phyloP scores from a whole-genome alignment of 2,329 filamentous ascomycete species.

The Pyricularia pennisetigena region DNA sequence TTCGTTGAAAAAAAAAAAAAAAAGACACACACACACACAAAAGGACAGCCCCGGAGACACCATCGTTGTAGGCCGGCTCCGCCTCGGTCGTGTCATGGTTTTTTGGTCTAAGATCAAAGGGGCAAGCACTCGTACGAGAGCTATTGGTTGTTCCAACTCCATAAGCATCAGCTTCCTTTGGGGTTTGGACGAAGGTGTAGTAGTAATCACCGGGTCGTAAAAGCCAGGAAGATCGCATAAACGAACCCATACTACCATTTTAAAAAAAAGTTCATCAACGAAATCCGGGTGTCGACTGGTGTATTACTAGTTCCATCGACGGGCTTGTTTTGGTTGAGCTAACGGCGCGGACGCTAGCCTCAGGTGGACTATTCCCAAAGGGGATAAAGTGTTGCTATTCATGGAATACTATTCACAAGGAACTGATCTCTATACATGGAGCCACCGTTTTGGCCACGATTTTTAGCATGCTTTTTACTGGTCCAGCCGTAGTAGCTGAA shows the following conservation, averaged over 20 bases:
- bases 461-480: neutral
- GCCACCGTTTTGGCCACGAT: neutral
- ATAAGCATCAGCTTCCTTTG: neutral
- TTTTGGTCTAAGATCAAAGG: neutral
- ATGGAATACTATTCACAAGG: neutral
- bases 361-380: neutral
- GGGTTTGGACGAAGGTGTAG: neutral
- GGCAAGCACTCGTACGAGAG: neutral
- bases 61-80: neutral
- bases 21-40: too few species aligned
- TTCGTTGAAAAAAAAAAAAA: neutral
- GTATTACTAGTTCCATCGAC: neutral
- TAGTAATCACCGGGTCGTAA: neutral
- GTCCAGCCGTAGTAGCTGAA: neutral
- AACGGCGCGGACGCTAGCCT: neutral
- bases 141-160: neutral
- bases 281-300: neutral
- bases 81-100: neutral
- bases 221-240: neutral
- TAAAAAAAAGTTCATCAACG: neutral
- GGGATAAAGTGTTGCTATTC: neutral
- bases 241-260: neutral
- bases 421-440: neutral
- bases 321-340: neutral
- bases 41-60: neutral